Percentiles rank a stretch among this genome's conserved stretches.
These are phyloP conservation scores for Stylosanthes scabra DNA, from an alignment of 331 rosid species.

Conservation along the genomic window DNA sequence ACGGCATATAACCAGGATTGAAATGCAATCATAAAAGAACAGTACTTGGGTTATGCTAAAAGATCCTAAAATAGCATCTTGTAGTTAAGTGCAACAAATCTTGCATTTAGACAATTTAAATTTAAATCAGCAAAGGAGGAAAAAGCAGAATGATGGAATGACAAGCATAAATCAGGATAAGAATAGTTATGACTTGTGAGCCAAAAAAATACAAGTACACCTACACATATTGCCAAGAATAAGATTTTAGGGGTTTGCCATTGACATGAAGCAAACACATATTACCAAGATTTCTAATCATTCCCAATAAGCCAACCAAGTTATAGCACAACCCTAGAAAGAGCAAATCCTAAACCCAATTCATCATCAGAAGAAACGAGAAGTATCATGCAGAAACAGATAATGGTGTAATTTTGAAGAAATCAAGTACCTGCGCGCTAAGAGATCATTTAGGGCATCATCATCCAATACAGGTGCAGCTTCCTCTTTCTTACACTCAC, in stretches of 20 bases:
- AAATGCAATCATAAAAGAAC: slow-evolving; percentile 24
- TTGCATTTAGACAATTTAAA: slow-evolving; percentile 5
- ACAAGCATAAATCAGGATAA: slow-evolving; percentile 14
- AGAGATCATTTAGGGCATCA: slow-evolving; percentile 90
- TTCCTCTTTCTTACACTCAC: slow-evolving; percentile 98
- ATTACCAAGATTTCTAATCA: slow-evolving; percentile 6
- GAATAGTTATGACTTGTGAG: background rate
- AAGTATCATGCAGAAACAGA: slow-evolving; percentile 15
- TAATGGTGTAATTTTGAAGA: slow-evolving; percentile 28
- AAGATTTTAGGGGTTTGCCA: background rate
- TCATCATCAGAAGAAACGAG: slow-evolving; percentile 33
- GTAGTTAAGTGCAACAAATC: background rate
- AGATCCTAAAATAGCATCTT: slow-evolving; percentile 7
- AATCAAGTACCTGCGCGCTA: slow-evolving; percentile 86
- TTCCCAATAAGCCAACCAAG: slow-evolving; percentile 22
- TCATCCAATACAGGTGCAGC: slow-evolving; percentile 97
- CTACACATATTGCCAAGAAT: background rate
- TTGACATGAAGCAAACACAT: background rate
- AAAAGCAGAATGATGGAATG: slow-evolving; percentile 23
- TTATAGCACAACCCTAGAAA: slow-evolving; percentile 17
- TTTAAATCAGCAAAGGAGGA: slow-evolving; percentile 16
- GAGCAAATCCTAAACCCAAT: slow-evolving; percentile 10
- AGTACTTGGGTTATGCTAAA: background rate
- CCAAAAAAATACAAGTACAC: background rate
- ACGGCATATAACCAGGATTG: background rate